Conservation (phyloP, 1,139 yeast species). For the Suhomyces ambrosiae region DNA sequence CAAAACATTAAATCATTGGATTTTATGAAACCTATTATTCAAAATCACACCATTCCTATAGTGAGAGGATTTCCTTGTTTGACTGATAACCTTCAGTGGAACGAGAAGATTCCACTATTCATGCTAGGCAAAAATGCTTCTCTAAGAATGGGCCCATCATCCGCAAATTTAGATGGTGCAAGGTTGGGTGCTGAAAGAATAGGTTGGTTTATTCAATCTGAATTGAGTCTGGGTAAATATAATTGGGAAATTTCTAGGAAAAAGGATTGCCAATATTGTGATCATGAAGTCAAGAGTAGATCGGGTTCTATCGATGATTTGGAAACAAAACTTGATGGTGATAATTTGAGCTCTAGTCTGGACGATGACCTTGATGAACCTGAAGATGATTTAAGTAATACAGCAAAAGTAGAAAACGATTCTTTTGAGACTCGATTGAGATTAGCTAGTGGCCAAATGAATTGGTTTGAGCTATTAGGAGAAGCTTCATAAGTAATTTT, state of each 20-base stretch:
- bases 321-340: slow-evolving; percentile 10
- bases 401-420: background rate
- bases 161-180: slow-evolving; percentile 54
- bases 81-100: slow-evolving; percentile 50
- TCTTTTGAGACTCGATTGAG: slow-evolving; percentile 26
- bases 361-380: slow-evolving; percentile 5
- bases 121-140: slow-evolving; percentile 50
- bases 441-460: slow-evolving; percentile 36
- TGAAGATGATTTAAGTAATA: background rate
- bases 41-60: slow-evolving; percentile 30
- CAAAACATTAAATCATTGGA: slow-evolving; percentile 34
- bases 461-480: slow-evolving; percentile 32
- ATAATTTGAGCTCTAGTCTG: background rate
- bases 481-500: too few species aligned
- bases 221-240: slow-evolving; percentile 25
- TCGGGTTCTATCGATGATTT: slow-evolving; percentile 5
- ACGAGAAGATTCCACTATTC: slow-evolving; percentile 40
- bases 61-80: slow-evolving; percentile 47
- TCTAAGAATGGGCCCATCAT: slow-evolving; percentile 47
- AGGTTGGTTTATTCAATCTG: slow-evolving; percentile 41
- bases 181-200: slow-evolving; percentile 50
- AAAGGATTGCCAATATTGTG: slow-evolving; percentile 7
- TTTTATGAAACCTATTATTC: slow-evolving; percentile 30
- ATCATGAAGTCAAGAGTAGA: slow-evolving; percentile 2
- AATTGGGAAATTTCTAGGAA: slow-evolving; percentile 23